A percentile compares a stretch with the other conserved stretches of the same genome.
Evolutionary conservation across 148 eudicot genomes (phyloP).

Genomic region (Silene conica): DNA sequence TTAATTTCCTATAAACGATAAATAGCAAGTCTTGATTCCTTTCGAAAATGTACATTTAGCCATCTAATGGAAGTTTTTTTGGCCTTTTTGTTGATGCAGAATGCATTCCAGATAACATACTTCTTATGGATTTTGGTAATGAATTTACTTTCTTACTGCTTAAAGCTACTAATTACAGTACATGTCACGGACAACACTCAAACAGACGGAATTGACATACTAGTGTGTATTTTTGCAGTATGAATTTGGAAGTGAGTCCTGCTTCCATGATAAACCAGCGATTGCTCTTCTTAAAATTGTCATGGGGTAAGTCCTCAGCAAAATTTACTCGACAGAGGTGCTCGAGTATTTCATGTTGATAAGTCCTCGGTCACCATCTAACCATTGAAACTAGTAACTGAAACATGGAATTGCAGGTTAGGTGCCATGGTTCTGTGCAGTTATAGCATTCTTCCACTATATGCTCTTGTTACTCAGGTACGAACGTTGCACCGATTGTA

Average conservation of each 20-base stretch:
- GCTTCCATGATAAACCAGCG: constrained; percentile 51
- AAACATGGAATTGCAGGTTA: constrained; percentile 36
- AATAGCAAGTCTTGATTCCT: too few relatives aligned
- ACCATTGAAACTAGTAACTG: background rate
- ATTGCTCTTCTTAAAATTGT: constrained; percentile 37
- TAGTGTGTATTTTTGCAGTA: constrained; percentile 43
- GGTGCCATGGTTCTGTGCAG: constrained; percentile 63
- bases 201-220: background rate
- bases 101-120: constrained; percentile 87
- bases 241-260: constrained; percentile 50
- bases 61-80: constrained; percentile 12
- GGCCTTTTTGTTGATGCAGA: constrained; percentile 43
- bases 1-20: too few relatives aligned
- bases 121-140: constrained; percentile 89
- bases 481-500: background rate
- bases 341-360: too few relatives aligned
- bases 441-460: constrained; percentile 78
- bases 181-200: background rate
- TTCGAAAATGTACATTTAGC: too few relatives aligned
- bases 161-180: background rate
- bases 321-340: background rate
- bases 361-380: too few relatives aligned
- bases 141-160: background rate
- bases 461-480: constrained; percentile 87
- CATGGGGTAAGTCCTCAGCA: constrained; percentile 47